Percentiles rank a stretch among this genome's conserved stretches.
These are phyloP conservation scores for Podospora pseudocomata DNA, from an alignment of 495 filamentous ascomycete genomes.

Conservation along the genomic window DNA sequence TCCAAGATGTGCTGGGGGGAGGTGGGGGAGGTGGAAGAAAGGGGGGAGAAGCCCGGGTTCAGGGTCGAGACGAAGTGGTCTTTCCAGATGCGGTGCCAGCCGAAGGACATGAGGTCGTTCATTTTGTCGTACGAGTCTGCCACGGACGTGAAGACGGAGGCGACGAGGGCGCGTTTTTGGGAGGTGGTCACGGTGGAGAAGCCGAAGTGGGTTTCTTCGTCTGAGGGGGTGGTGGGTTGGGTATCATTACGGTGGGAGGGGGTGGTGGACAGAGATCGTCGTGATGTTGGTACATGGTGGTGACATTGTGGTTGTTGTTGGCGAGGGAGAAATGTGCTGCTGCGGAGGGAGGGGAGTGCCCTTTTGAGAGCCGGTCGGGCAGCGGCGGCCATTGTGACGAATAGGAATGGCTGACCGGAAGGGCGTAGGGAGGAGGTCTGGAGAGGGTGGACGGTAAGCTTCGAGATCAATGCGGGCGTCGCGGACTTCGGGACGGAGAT, in stretches of 20 bases:
- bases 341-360: slow-evolving; percentile 21
- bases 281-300: background rate
- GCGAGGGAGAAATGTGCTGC: slow-evolving; percentile 8
- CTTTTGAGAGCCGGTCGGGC: slow-evolving; percentile 27
- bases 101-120: slow-evolving; percentile 99
- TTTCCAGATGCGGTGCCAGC: slow-evolving; percentile 97
- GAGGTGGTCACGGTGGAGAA: slow-evolving; percentile 82
- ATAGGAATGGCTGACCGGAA: background rate
- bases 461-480: background rate
- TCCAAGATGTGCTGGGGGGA: slow-evolving; percentile 75
- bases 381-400: slow-evolving; percentile 28
- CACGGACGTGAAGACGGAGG: slow-evolving; percentile 90
- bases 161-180: slow-evolving; percentile 68
- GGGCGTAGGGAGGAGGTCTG: background rate
- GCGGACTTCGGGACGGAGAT: background rate
- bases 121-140: slow-evolving; percentile 88
- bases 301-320: slow-evolving; percentile 11
- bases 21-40: slow-evolving; percentile 34
- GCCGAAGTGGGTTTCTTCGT: slow-evolving; percentile 82
- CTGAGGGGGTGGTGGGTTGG: slow-evolving; percentile 18
- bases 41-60: slow-evolving; percentile 75
- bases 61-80: slow-evolving; percentile 92
- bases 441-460: background rate
- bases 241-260: slow-evolving; percentile 12
- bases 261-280: slow-evolving; percentile 24